Evolutionary conservation across 2,329 filamentous ascomycete species (phyloP).

Genomic region (Colletotrichum sp.): DNA sequence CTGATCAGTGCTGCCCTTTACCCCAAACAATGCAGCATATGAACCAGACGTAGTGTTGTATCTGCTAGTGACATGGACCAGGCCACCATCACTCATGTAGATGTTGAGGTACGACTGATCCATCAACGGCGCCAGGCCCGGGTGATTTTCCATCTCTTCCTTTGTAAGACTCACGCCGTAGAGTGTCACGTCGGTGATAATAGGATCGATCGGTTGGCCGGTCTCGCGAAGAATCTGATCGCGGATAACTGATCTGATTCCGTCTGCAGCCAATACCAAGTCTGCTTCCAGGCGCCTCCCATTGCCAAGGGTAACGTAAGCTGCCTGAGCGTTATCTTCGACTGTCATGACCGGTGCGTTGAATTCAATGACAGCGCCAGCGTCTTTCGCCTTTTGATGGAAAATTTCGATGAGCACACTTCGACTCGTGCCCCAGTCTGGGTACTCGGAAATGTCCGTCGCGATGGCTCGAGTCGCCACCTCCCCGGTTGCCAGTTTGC

Average conservation of each 20-base stretch:
- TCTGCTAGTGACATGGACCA: constrained; percentile 18
- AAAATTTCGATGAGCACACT: constrained; percentile 19
- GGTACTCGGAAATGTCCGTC: constrained; percentile 13
- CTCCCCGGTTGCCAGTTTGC: constrained; percentile 18
- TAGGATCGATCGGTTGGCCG: constrained; percentile 16
- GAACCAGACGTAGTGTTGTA: constrained; percentile 17
- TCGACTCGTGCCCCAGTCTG: constrained; percentile 23
- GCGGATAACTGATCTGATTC: constrained; percentile 12
- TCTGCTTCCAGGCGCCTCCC: not conserved
- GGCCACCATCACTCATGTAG: constrained; percentile 22
- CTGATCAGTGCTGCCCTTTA: constrained; percentile 24
- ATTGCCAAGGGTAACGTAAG: not conserved
- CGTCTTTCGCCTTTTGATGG: not conserved
- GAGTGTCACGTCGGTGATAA: constrained; percentile 21
- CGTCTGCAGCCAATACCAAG: not conserved
- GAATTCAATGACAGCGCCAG: not conserved
- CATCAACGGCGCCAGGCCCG: constrained; percentile 14
- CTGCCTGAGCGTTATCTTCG: not conserved
- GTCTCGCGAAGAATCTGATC: not conserved
- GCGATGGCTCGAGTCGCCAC: constrained; percentile 12
- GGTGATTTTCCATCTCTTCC: not conserved
- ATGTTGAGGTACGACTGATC: constrained; percentile 22
- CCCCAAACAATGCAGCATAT: constrained; percentile 20
- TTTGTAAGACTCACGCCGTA: constrained; percentile 20
- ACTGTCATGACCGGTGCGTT: not conserved